Evolutionary conservation across 768 basidiomycete species (phyloP), one percentile per base, ranked within the genome.

Genomic region (Lactifluus volemus): DNA sequence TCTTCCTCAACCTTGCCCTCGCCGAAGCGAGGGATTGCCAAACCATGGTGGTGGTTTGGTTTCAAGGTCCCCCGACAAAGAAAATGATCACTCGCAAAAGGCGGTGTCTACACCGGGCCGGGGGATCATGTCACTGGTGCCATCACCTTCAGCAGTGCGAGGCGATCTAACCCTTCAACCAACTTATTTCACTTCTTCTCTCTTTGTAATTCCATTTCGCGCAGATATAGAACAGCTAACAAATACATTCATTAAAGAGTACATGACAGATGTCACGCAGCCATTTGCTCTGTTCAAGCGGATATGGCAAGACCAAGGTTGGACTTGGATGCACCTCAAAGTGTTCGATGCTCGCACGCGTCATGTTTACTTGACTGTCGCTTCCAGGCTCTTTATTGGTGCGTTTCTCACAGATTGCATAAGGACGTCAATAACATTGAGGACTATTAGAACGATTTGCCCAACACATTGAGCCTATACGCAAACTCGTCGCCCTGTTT

Each of bases 271-370:
- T 62, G 58, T 63, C 55, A 60, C 71, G 6, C 70, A 71, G 54
- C 88, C 90, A 0, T 92, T 92, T 70, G 66, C 75, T 3, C 74
- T 84, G 19, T 93, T 92, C 81, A 91, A 88, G 71, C 65, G 69
- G 1, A 67, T 89, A 19, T 93, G 91, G 90, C 70, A 69, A 11
- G 73, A 74, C 5, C 78, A 80, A 61, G 86, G 87, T 21, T 93
- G 90, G 90, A 73, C 76, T 36, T 89, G 83, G 81, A 71, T 89
- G 48, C 88, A 91, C 68, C 80, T 92, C 74, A 84, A 81, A 69
- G 82, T 85, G 4, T 81, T 87, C 60, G 89, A 92, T 67, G 72
- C 77, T 47, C 78, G 86, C 52, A 75, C 85, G 21, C 80, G 90
- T 41, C 81, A 85, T 50, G 70, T 75, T 0, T 88, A 89, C 70